Conservation (phyloP, 2,329 filamentous ascomycete genomes). For the Lecanicillium sp. region DNA sequence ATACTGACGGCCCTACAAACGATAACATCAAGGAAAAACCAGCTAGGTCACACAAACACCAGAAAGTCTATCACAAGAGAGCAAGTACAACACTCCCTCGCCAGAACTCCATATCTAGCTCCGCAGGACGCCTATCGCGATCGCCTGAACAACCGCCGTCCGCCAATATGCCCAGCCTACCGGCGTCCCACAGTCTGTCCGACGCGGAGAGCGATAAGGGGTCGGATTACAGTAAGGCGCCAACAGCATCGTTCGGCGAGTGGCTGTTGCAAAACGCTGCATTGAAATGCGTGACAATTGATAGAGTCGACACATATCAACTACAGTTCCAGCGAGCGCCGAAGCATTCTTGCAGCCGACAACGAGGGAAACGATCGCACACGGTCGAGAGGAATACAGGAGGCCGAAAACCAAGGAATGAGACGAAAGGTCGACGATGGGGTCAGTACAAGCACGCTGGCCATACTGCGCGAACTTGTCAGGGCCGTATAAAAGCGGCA, state of each 20-base stretch:
- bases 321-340: neutral
- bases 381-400: too few relatives aligned
- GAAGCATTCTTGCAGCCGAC: conserved; percentile 1
- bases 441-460: too few relatives aligned
- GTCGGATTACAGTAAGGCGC: conserved; percentile 1
- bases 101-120: neutral
- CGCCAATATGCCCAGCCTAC: conserved; percentile 1
- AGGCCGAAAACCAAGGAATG: too few relatives aligned
- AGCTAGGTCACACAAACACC: neutral
- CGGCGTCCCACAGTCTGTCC: neutral
- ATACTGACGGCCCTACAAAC: neutral
- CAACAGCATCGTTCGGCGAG: neutral
- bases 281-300: conserved; percentile 3
- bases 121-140: neutral
- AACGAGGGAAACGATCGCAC: too few relatives aligned
- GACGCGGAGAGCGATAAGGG: neutral
- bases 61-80: neutral
- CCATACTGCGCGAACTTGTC: too few relatives aligned
- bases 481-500: too few relatives aligned
- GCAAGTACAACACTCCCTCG: neutral
- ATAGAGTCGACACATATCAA: conserved; percentile 1
- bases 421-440: too few relatives aligned
- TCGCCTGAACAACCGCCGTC: neutral
- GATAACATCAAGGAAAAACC: neutral
- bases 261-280: neutral